Evolutionary conservation across 106 monocot genomes (phyloP), one percentile per base, ranked within the genome.

Genomic region (Dioscorea dumetorum): DNA sequence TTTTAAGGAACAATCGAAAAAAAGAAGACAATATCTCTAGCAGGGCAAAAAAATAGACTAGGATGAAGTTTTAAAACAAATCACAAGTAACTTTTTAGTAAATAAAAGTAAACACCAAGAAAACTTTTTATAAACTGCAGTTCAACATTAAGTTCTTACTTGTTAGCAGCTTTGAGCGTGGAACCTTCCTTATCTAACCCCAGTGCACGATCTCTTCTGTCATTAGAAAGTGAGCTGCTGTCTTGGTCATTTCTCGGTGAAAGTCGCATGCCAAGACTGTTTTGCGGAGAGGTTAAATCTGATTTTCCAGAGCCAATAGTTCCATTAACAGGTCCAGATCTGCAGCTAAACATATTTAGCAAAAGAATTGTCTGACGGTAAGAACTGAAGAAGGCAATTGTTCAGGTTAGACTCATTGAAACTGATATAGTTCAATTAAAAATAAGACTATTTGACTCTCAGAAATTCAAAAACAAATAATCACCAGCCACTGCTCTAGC

Each of bases 241-340:
- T 82, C 82, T 77, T 76, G 82, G 59, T 82, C 79, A 71, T 69
- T 79, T 62, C 82, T 87, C 57, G 71, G 61, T 16, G 65, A 60
- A 60, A 76, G 34, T n/a, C 76, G 76, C 33, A 58, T 34, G 19
- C 33, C 70, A 58, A 54, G 33, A 60, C 50, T 64, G 65, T 64
- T 64, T 73, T 76, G 82, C 65, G 74, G 78, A 77, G 70, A 72
- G 61, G 22, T 18, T 23, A 65, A 67, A 61, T 82, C 86, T 62
- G 60, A 48, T 63, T 68, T 74, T 52, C 63, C 70, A 62, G 34
- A 33, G 31, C 28, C 51, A 34, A 54, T 24, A 1, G 48, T 60
- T 63, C 58, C 33, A 68, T 18, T 58, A 66, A 31, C n/a, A 74
- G 76, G 60, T 68, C 76, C 87, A 63, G 76, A 80, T 77, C 82